phyloP scores from a whole-genome alignment of 441 rosid genomes.

The Mallotus japonicus region DNA sequence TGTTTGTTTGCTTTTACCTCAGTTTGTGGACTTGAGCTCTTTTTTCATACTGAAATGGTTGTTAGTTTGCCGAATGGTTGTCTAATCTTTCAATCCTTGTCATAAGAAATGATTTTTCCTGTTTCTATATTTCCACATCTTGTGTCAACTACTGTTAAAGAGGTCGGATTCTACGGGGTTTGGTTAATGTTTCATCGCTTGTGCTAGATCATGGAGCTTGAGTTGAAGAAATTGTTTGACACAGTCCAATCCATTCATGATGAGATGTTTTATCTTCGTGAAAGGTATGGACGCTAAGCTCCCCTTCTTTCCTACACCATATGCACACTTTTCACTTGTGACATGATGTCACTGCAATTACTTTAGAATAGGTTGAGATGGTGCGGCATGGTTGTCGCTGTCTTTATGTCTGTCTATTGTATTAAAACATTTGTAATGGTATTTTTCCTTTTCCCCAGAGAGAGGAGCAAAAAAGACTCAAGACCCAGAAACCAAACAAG shows the following conservation, averaged over 20 bases:
- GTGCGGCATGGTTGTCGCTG: neutral
- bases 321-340: neutral
- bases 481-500: no score
- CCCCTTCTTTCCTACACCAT: neutral
- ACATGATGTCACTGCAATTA: neutral
- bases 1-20: neutral
- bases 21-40: neutral
- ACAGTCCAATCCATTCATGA: slow-evolving; percentile 60
- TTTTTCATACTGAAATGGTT: neutral
- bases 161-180: neutral
- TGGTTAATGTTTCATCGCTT: slow-evolving; percentile 10
- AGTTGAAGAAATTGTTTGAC: slow-evolving; percentile 66
- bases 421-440: neutral
- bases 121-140: neutral
- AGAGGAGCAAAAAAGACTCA: neutral
- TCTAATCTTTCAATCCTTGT: neutral
- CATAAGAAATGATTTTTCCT: neutral
- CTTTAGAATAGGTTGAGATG: neutral
- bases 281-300: slow-evolving; percentile 43
- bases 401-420: neutral
- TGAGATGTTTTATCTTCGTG: slow-evolving; percentile 80
- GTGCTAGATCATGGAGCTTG: slow-evolving; percentile 60
- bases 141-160: neutral
- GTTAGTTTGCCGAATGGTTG: neutral
- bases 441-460: neutral